Percentiles rank a stretch among this genome's conserved stretches.
Conservation (phyloP, 371 early-diverging fungal genomes). For the Polyrhizophydium stewartii region DNA sequence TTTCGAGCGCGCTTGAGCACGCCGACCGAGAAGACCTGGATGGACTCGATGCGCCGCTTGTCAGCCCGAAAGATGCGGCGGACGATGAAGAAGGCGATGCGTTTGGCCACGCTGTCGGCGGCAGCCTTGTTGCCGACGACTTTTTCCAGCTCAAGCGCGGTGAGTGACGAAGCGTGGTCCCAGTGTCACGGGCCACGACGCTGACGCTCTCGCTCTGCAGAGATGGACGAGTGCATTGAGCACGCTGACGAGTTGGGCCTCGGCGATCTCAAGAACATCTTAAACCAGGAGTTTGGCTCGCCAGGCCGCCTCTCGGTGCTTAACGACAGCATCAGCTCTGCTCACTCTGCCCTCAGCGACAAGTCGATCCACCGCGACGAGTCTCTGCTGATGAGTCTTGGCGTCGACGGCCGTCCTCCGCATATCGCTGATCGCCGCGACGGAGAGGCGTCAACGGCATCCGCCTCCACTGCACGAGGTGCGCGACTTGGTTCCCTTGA, state of each 20-base stretch:
- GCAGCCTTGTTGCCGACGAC: not conserved
- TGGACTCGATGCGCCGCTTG: too few relatives aligned
- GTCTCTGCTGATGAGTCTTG: conserved; percentile 1
- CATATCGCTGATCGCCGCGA: too few relatives aligned
- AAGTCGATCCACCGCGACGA: conserved; percentile 3
- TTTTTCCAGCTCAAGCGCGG: not conserved
- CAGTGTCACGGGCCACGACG: too few relatives aligned
- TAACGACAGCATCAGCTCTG: not conserved
- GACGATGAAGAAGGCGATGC: not conserved
- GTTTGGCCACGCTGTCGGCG: too few relatives aligned
- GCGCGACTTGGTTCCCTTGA: too few relatives aligned
- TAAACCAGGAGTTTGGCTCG: not conserved
- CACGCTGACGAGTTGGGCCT: not conserved
- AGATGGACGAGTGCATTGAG: not conserved
- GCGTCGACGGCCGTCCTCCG: not conserved
- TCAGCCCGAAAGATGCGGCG: not conserved
- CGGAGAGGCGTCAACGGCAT: too few relatives aligned
- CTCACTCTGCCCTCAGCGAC: not conserved
- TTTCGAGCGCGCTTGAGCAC: too few relatives aligned
- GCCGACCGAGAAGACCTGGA: too few relatives aligned
- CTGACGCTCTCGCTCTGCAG: not conserved
- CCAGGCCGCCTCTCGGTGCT: not conserved
- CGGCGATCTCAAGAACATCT: not conserved
- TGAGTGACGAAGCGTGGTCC: too few relatives aligned
- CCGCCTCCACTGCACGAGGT: too few relatives aligned